Percentiles rank a stretch among this genome's conserved stretches.
Conservation (phyloP, 129 eudicot genomes). For the Oenanthe sinensis region DNA sequence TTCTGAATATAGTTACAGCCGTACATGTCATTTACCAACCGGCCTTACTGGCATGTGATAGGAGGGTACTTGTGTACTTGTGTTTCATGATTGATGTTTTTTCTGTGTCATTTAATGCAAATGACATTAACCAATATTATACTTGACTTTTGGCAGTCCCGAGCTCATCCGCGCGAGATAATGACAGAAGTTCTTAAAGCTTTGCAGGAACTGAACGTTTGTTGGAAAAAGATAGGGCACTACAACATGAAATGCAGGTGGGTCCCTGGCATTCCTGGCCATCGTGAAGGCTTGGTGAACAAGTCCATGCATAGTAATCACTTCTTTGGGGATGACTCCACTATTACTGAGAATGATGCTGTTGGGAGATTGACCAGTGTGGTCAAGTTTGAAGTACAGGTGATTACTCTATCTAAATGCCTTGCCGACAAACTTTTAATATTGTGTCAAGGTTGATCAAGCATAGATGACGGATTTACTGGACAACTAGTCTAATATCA, state of each 20-base stretch:
- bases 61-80: neutral
- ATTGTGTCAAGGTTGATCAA: neutral
- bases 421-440: neutral
- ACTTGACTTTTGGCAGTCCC: constrained; percentile 33
- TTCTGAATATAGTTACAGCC: neutral
- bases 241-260: constrained; percentile 73
- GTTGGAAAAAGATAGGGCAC: constrained; percentile 79
- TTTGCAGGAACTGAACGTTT: constrained; percentile 63
- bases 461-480: neutral
- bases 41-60: neutral
- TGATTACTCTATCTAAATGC: constrained; percentile 16
- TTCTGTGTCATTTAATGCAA: neutral
- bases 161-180: constrained; percentile 63
- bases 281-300: constrained; percentile 19
- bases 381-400: constrained; percentile 65
- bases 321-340: constrained; percentile 19
- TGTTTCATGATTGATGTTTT: neutral
- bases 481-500: neutral
- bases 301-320: constrained; percentile 23
- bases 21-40: neutral
- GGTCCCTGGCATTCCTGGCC: constrained; percentile 28
- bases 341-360: constrained; percentile 22
- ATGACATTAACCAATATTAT: neutral
- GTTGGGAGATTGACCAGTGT: constrained; percentile 28
- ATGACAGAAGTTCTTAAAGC: constrained; percentile 67